These are phyloP conservation scores for Leccinellum luteum DNA, from an alignment of 768 basidiomycete genomes.

Conservation along the genomic window DNA sequence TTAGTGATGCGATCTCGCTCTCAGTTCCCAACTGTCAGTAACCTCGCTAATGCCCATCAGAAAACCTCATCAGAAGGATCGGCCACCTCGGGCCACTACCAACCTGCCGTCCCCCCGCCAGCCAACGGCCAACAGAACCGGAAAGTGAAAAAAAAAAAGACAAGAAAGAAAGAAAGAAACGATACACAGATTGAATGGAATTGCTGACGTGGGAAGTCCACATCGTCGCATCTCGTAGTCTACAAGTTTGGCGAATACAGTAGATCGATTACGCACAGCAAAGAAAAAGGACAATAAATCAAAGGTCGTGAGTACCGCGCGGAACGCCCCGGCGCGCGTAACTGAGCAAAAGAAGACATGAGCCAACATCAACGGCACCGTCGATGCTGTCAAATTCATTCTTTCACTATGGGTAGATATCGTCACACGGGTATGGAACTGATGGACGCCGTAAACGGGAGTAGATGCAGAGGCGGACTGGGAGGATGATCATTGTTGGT, in stretches of 20 bases:
- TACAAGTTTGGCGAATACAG: not conserved
- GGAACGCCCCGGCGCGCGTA: not conserved
- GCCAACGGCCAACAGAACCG: not conserved
- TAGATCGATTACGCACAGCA: not conserved
- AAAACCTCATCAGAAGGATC: not conserved
- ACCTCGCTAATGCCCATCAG: not conserved
- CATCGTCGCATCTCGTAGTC: not conserved
- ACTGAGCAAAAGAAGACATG: not conserved
- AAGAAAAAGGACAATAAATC: not conserved
- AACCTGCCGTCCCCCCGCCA: too few relatives aligned
- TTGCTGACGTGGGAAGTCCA: not conserved
- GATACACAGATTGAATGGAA: not conserved
- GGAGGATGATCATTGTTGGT: not conserved
- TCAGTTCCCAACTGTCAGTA: not conserved
- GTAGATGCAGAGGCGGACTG: not conserved
- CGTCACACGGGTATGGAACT: slow-evolving; percentile 1
- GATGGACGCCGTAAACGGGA: not conserved
- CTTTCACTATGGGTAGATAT: not conserved
- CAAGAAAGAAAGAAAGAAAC: too few relatives aligned
- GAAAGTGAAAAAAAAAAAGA: not conserved
- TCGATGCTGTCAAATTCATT: not conserved
- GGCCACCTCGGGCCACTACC: not conserved
- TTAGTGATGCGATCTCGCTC: not conserved
- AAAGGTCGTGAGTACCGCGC: not conserved
- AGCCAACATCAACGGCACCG: not conserved